Conservation (phyloP, 495 filamentous ascomycete genomes). For the Talaromyces wortmannii region DNA sequence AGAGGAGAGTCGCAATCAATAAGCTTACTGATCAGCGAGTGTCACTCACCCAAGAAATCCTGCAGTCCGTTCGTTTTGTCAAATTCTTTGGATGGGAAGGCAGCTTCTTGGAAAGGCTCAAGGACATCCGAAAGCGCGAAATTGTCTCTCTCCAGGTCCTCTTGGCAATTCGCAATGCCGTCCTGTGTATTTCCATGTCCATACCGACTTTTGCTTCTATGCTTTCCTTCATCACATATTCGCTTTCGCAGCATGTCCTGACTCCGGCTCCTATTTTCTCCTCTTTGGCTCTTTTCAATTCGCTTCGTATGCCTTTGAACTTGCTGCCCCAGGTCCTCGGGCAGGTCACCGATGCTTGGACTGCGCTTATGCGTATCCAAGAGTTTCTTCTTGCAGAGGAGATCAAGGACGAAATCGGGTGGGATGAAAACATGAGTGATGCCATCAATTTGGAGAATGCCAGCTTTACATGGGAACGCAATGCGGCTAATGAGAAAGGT, state of each 20-base stretch:
- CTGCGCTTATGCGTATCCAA: slow-evolving; percentile 75
- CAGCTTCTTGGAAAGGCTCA: slow-evolving; percentile 71
- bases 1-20: slow-evolving; percentile 70
- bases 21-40: slow-evolving; percentile 89
- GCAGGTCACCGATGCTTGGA: slow-evolving; percentile 82
- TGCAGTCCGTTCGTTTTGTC: slow-evolving; percentile 86
- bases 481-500: slow-evolving; percentile 53
- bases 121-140: slow-evolving; percentile 64
- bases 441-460: slow-evolving; percentile 70
- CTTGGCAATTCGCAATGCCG: slow-evolving; percentile 73
- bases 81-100: slow-evolving; percentile 96
- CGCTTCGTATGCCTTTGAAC: slow-evolving; percentile 81
- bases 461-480: slow-evolving; percentile 89
- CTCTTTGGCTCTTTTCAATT: slow-evolving; percentile 88
- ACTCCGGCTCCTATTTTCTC: slow-evolving; percentile 80
- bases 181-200: slow-evolving; percentile 70
- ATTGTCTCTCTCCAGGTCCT: slow-evolving; percentile 74
- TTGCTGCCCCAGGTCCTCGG: slow-evolving; percentile 82
- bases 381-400: slow-evolving; percentile 86
- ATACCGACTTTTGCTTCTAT: slow-evolving; percentile 91
- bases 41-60: slow-evolving; percentile 84
- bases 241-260: slow-evolving; percentile 63
- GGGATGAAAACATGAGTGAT: slow-evolving; percentile 52
- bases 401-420: slow-evolving; percentile 62
- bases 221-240: slow-evolving; percentile 90